phyloP scores from a whole-genome alignment of 129 eudicot species.

The Rutidosis leptorrhynchoides region DNA sequence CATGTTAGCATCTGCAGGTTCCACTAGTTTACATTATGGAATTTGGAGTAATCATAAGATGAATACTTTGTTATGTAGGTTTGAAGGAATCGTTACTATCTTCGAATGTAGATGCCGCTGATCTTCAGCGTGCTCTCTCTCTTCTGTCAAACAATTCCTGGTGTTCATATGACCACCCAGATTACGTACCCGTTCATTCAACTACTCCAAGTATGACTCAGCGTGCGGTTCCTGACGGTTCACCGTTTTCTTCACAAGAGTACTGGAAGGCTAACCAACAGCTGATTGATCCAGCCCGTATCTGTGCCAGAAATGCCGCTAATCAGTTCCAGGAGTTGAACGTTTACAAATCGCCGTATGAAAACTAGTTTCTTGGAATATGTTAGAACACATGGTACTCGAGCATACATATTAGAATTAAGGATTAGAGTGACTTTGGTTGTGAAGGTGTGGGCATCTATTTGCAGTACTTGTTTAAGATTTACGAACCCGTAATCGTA shows the following conservation, averaged over 20 bases:
- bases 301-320: conserved; percentile 23
- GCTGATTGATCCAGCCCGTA: conserved; percentile 26
- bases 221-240: conserved; percentile 39
- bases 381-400: not conserved
- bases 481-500: not conserved
- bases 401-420: not conserved
- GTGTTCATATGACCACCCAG: conserved; percentile 48
- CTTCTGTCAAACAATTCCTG: conserved; percentile 81
- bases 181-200: conserved; percentile 24
- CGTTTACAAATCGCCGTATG: conserved; percentile 28
- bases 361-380: conserved; percentile 28
- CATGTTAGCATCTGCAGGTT: not conserved
- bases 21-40: not conserved
- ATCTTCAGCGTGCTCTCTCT: conserved; percentile 90
- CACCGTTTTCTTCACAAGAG: conserved; percentile 39
- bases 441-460: not conserved
- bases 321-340: conserved; percentile 34
- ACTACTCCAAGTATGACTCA: conserved; percentile 28
- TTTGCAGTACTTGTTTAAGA: not conserved
- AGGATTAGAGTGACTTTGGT: not conserved
- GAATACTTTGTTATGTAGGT: not conserved
- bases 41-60: not conserved
- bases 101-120: conserved; percentile 51
- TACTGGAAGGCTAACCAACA: conserved; percentile 59
- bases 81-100: conserved; percentile 11